Percentiles rank a stretch among this genome's conserved stretches.
Conservation (phyloP, 1,139 yeast species). For the Magnusiomyces clavatus region DNA sequence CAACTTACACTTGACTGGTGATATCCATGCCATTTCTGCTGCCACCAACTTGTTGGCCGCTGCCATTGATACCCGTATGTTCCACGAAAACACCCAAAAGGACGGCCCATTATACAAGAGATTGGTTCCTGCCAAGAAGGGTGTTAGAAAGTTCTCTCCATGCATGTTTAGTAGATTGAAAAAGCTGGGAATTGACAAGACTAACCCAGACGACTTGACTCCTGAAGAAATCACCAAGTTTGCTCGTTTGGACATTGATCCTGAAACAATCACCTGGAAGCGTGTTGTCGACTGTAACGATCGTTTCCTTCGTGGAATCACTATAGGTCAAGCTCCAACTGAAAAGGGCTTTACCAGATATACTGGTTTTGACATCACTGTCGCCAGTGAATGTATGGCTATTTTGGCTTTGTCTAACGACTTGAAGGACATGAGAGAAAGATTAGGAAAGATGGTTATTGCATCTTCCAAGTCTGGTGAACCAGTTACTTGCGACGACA, state of each 20-base stretch:
- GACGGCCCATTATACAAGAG: constrained; percentile 82
- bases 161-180: constrained; percentile 72
- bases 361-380: constrained; percentile 95
- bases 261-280: constrained; percentile 90
- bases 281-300: constrained; percentile 97
- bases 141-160: constrained; percentile 65
- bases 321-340: constrained; percentile 89
- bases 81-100: constrained; percentile 89
- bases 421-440: constrained; percentile 77
- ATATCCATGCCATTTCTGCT: constrained; percentile 93
- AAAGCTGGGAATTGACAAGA: constrained; percentile 74
- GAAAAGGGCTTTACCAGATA: constrained; percentile 84
- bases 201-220: constrained; percentile 78
- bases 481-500: constrained; percentile 91
- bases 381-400: constrained; percentile 98
- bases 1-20: constrained; percentile 97
- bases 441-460: constrained; percentile 87
- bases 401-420: constrained; percentile 85
- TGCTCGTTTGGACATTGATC: constrained; percentile 87
- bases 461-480: constrained; percentile 77
- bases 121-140: constrained; percentile 86
- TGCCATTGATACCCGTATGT: constrained; percentile 95
- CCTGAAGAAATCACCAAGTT: constrained; percentile 68
- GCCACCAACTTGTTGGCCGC: constrained; percentile 95
- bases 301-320: constrained; percentile 82